phyloP scores from a whole-genome alignment of 345 rosid genomes.

The Citrus reticulata region DNA sequence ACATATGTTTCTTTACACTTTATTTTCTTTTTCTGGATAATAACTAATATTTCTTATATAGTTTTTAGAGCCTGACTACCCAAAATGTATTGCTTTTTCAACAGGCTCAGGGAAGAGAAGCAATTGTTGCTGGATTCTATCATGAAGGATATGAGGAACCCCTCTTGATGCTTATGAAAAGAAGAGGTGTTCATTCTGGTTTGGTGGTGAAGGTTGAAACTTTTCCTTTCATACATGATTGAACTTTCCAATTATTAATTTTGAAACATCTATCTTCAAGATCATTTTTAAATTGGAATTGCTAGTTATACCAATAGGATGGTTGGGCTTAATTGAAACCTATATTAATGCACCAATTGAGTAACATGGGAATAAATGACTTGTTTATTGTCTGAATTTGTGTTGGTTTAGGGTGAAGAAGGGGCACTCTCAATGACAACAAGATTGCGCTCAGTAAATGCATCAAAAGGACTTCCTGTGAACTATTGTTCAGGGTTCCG shows the following conservation, averaged over 20 bases:
- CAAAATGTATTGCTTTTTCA: constrained; percentile 14
- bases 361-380: neutral
- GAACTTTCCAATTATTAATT: neutral
- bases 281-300: neutral
- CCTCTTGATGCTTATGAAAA: constrained; percentile 94
- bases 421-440: constrained; percentile 98
- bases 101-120: constrained; percentile 89
- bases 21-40: neutral
- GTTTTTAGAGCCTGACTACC: neutral
- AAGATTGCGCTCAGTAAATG: constrained; percentile 56
- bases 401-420: constrained; percentile 77
- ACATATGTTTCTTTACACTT: neutral
- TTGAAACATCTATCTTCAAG: neutral
- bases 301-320: neutral
- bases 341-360: neutral
- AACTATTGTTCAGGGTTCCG: constrained; percentile 97
- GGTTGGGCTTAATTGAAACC: neutral
- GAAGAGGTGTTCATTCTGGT: constrained; percentile 94
- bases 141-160: constrained; percentile 96
- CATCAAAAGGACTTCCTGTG: constrained; percentile 85
- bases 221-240: constrained; percentile 23
- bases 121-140: constrained; percentile 90
- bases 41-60: neutral
- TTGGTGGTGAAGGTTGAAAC: constrained; percentile 79
- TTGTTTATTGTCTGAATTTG: constrained; percentile 10